A percentile compares a stretch with the other conserved stretches of the same genome.
These are phyloP conservation scores for Fusarium tricinctum DNA, from an alignment of 2,329 filamentous ascomycete genomes.

Conservation along the genomic window DNA sequence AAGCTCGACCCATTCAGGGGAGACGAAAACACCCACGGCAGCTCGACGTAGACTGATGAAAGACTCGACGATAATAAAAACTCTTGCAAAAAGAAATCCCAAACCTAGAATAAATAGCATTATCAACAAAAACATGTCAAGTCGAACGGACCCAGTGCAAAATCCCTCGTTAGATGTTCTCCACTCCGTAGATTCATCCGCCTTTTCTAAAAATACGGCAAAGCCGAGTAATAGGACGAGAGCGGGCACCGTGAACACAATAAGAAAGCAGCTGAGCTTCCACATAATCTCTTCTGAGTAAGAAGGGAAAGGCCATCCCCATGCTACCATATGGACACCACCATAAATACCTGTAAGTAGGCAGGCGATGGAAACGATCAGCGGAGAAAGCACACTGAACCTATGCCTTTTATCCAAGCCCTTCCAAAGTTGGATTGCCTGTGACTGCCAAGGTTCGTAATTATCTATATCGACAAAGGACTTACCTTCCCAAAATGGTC, in stretches of 20 bases:
- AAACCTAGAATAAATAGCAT: too few species aligned
- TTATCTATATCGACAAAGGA: neutral
- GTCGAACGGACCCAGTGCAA: too few species aligned
- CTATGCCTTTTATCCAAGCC: fast-evolving
- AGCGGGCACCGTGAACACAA: neutral
- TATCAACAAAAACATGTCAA: too few species aligned
- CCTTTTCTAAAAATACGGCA: too few species aligned
- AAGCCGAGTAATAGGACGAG: too few species aligned
- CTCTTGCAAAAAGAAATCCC: too few species aligned
- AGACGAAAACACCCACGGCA: too few species aligned
- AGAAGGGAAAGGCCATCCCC: neutral
- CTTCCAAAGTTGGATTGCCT: fast-evolving
- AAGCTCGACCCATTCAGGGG: too few species aligned
- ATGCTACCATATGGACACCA: neutral
- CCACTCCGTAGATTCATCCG: too few species aligned
- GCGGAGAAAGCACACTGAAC: fast-evolving
- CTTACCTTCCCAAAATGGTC: neutral
- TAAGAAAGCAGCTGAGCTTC: neutral
- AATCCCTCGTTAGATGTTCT: too few species aligned
- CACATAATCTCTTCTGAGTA: neutral
- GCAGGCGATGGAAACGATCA: fast-evolving
- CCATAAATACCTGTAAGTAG: neutral
- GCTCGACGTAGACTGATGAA: too few species aligned
- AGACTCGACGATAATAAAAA: too few species aligned
- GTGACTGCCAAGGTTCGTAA: fast-evolving